These are phyloP conservation scores for Paecilomyces formosus DNA, from an alignment of 2,329 filamentous ascomycete genomes.

Conservation along the genomic window DNA sequence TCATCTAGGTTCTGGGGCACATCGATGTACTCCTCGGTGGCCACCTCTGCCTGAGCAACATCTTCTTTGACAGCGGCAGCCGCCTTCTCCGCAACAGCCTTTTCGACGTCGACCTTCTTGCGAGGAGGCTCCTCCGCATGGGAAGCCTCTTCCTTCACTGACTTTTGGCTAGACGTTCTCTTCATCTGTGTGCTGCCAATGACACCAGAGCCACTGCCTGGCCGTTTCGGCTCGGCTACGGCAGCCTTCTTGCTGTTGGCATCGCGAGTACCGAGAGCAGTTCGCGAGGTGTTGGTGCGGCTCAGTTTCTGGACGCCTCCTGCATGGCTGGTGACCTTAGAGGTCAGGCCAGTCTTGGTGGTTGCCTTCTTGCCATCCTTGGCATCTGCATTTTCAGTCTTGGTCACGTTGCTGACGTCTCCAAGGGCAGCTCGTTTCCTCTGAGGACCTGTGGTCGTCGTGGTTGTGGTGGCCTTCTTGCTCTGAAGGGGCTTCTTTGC, in stretches of 20 bases:
- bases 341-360: constrained; percentile 60
- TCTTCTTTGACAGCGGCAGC: constrained; percentile 25
- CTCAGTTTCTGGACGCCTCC: constrained; percentile 73
- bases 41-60: constrained; percentile 26
- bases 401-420: constrained; percentile 92
- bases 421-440: constrained; percentile 79
- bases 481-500: constrained; percentile 59
- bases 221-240: constrained; percentile 58
- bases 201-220: constrained; percentile 64
- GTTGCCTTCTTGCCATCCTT: constrained; percentile 67
- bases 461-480: constrained; percentile 54
- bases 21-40: constrained; percentile 32
- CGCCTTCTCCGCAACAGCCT: constrained; percentile 23
- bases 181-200: constrained; percentile 62
- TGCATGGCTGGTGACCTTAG: constrained; percentile 69
- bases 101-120: constrained; percentile 57
- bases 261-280: constrained; percentile 60
- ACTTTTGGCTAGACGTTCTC: constrained; percentile 46
- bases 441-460: constrained; percentile 43
- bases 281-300: constrained; percentile 53
- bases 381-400: constrained; percentile 50
- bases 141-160: constrained; percentile 52
- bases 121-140: constrained; percentile 57
- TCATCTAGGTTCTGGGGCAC: constrained; percentile 59
- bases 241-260: constrained; percentile 52